Conservation (phyloP, 2,329 filamentous ascomycete genomes). For the Dendrostoma leiphaemia region DNA sequence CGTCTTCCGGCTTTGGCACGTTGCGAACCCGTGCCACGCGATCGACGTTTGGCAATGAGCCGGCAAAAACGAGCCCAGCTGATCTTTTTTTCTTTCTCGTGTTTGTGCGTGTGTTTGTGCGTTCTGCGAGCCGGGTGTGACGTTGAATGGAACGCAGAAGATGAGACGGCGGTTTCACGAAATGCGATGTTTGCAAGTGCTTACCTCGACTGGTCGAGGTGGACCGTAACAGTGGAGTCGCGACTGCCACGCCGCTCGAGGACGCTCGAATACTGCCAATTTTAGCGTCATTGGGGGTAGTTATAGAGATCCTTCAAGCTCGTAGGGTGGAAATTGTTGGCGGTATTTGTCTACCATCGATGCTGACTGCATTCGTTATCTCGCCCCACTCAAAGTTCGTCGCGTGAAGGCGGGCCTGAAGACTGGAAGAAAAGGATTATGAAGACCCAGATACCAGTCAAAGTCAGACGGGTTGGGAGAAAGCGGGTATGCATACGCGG, state of each 20-base stretch:
- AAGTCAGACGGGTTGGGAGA: too few relatives aligned
- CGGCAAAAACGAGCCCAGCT: not conserved
- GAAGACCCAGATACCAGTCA: too few relatives aligned
- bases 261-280: too few relatives aligned
- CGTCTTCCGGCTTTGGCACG: not conserved
- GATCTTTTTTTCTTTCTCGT: too few relatives aligned
- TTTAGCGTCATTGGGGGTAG: not conserved
- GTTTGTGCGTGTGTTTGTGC: not conserved
- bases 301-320: not conserved
- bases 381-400: too few relatives aligned
- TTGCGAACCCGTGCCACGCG: not conserved
- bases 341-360: too few relatives aligned
- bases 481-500: too few relatives aligned
- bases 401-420: too few relatives aligned
- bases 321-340: not conserved
- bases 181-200: not conserved
- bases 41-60: not conserved
- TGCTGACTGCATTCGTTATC: too few relatives aligned
- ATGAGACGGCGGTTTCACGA: not conserved
- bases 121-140: not conserved
- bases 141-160: not conserved
- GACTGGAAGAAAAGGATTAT: too few relatives aligned
- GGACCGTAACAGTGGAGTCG: not conserved
- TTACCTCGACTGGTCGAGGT: not conserved
- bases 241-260: not conserved